Base-by-base conservation (phyloP, 768 basidiomycete genomes). In the Tricholomella constricta region DNA sequence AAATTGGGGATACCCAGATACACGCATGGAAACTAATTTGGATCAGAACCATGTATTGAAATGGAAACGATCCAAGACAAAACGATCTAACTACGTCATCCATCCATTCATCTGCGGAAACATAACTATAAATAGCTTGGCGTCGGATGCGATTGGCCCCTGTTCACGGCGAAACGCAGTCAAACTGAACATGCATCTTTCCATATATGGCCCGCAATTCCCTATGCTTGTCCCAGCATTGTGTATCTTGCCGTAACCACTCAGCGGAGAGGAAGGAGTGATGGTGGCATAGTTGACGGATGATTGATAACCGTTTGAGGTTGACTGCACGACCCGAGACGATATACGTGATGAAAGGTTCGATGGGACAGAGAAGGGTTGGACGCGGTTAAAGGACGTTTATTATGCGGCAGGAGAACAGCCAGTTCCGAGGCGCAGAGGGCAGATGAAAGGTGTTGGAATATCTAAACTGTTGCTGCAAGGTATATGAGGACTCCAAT, bases 401-500 rank as follows among this genome's bases (percentile, higher is more conserved):
- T 11, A 20, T 20, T 26, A 17, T 1, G n/a, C n/a, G 47, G 31
- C 5, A 48, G 19, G 4, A 48, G 11, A 14, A 48, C 46, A 10
- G 46, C 53, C 23, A 55, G 54, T 26, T 55, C 43, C 32, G 49
- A 25, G 10, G 36, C 27, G 3, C 22, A 3, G 17, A 55, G 47
- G 3, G 54, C 29, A 11, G 41, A 35, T 12, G 47, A 42, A 2
- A 55, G 47, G 34, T 44, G 31, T 7, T 29, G 15, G 42, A 55
- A 49, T 29, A 55, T 26, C 19, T 49, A 47, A 1, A 38, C 35
- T 15, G 47, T 49, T 3, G 47, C 11, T 20, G 35, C 47, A 23
- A 49, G 5, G 42, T 55, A 23, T 55, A 55, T 17, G 48, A 49
- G 41, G 49, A 55, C 20, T 49, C 42, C 17, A 19, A n/a, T 3